Conservation (phyloP, 2,329 filamentous ascomycete genomes). For the Verticillium nonalfalfae region DNA sequence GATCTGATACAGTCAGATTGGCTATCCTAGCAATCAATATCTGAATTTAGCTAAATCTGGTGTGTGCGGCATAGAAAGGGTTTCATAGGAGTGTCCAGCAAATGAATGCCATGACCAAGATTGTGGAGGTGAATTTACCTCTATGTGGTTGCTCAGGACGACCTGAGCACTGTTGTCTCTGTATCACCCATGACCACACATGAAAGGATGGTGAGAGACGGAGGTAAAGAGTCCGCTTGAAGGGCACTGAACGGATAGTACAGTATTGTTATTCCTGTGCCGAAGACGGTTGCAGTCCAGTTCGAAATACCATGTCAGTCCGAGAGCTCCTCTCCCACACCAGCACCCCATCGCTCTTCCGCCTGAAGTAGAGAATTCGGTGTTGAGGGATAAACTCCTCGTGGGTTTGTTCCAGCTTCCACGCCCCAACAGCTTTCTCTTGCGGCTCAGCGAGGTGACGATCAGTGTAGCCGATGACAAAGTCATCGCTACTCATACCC, state of each 20-base stretch:
- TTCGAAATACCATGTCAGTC: constrained; percentile 50
- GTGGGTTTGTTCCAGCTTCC: constrained; percentile 57
- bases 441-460: constrained; percentile 44
- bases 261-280: background rate
- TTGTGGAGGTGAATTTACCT: too few relatives aligned
- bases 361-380: constrained; percentile 55
- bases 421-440: constrained; percentile 47
- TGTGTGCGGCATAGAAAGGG: background rate
- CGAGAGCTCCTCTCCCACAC: constrained; percentile 52
- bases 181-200: too few relatives aligned
- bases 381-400: constrained; percentile 64
- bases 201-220: too few relatives aligned
- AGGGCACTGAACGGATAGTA: too few relatives aligned
- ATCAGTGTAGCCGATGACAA: constrained; percentile 55
- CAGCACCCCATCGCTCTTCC: constrained; percentile 39
- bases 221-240: too few relatives aligned
- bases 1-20: background rate
- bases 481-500: constrained; percentile 43
- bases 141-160: too few relatives aligned
- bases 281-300: constrained; percentile 21
- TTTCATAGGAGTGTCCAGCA: too few relatives aligned
- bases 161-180: too few relatives aligned
- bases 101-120: too few relatives aligned
- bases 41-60: background rate
- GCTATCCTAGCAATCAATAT: too few relatives aligned